Evolutionary conservation across 1,284 basidiomycete genomes (phyloP), one percentile per base, ranked within the genome.

Genomic region (Athelia psychrophila): DNA sequence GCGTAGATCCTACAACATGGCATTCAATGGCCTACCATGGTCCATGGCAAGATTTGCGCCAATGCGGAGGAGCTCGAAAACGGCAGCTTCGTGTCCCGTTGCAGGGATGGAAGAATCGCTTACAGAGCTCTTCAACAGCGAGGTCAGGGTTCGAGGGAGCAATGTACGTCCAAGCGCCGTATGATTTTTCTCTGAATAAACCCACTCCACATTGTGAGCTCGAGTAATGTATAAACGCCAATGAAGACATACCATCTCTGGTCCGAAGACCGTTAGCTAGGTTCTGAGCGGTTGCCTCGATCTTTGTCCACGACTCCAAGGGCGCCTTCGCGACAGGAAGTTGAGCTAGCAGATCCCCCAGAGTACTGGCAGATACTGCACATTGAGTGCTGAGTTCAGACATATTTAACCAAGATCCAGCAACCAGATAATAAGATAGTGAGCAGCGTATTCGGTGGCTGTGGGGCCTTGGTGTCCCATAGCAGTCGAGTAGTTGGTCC

Each of bases 41-140:
- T 92, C 88, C 70, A 90, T 84, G 65, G 87, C 91, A 10, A 92
- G 67, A 67, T 92, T 92, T 16, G 89, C 89, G 19, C 81, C 81
- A 18, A 91, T 81, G 51, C 89, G 78, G 49, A 93, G 75, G 24
- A 91, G 69, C 64, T 92, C 87, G 54, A 80, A 79, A 13, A 84
- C 71, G 20, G 77, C 76, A 8, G 76, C 60, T 47, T 79, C 73
- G 54, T 74, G 76, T 19, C 66, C 54, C 23, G 74, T 66, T 44
- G 65, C 66, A 13, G 83, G 80, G 46, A 76, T 71, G 19, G 74
- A 56, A 12, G 76, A 67, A 44, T 74, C 79, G 53, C 75, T 70
- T 22, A 86, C 71, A 13, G 82, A 79, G 45, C 74, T 67, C 50
- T 76, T 75, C 38, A 90, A 67, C 16, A 91, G 73, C 32, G 81